phyloP scores from a whole-genome alignment of 306 rosid species.

The Medicago ruthenica region DNA sequence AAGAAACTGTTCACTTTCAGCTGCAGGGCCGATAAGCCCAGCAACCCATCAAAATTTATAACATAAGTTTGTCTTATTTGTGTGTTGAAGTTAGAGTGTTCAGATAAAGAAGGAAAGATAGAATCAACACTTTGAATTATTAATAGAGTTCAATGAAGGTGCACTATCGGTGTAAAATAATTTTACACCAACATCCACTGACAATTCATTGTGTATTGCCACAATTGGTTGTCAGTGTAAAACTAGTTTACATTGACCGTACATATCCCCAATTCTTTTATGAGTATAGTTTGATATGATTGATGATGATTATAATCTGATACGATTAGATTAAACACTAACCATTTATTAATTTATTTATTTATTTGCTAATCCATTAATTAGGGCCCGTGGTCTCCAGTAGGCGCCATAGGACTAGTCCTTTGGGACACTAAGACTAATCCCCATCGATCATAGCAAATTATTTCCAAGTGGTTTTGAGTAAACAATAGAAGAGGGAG shows the following conservation, averaged over 20 bases:
- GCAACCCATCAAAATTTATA: background rate
- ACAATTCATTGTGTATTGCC: no score
- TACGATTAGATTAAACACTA: background rate
- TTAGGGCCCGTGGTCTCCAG: background rate
- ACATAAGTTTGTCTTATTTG: conserved; percentile 21
- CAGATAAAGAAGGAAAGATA: background rate
- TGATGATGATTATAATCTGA: background rate
- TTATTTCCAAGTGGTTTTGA: background rate
- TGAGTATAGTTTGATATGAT: conserved; percentile 1
- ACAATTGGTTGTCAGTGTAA: no score
- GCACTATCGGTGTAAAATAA: no score
- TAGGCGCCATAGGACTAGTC: background rate
- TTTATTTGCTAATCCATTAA: background rate
- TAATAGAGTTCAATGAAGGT: background rate
- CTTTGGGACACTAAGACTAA: conserved; percentile 4
- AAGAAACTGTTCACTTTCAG: background rate
- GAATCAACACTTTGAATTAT: background rate
- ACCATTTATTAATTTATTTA: background rate
- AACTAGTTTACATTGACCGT: no score
- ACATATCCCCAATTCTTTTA: background rate
- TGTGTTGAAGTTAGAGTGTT: background rate
- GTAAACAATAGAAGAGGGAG: background rate
- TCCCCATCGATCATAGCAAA: background rate
- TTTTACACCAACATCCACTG: no score
- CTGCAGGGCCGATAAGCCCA: background rate